Conservation (phyloP, 2,329 filamentous ascomycete genomes). For the Alternaria sp. region DNA sequence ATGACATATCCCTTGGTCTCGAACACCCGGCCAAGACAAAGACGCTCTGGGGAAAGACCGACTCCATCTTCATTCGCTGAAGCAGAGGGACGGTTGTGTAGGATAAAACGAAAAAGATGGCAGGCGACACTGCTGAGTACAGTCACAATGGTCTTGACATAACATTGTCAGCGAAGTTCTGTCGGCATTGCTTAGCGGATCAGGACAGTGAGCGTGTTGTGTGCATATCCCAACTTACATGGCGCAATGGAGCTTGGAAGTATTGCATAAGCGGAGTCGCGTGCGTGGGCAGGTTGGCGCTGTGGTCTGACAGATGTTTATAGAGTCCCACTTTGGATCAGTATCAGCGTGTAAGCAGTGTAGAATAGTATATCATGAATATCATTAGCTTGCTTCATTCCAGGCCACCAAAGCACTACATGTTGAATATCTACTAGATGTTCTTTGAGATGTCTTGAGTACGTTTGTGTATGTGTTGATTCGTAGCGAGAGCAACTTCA, state of each 20-base stretch:
- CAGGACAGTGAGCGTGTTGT: slow-evolving; percentile 6
- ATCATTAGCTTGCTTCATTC: slow-evolving; percentile 2
- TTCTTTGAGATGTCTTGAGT: no score
- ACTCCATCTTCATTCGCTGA: slow-evolving; percentile 70
- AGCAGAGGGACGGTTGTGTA: slow-evolving; percentile 25
- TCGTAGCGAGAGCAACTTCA: no score
- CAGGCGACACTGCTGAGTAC: neutral
- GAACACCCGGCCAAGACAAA: slow-evolving; percentile 71
- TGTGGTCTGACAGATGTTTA: slow-evolving; percentile 8
- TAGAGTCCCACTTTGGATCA: slow-evolving; percentile 11
- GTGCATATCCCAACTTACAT: slow-evolving; percentile 3
- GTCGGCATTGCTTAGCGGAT: slow-evolving; percentile 15
- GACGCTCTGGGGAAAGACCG: slow-evolving; percentile 67
- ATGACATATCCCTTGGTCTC: slow-evolving; percentile 60
- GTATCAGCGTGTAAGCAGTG: slow-evolving; percentile 9
- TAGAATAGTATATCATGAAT: slow-evolving; percentile 14
- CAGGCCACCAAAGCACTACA: neutral
- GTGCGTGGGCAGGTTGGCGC: slow-evolving; percentile 10
- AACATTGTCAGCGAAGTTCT: slow-evolving; percentile 7
- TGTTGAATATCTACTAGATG: no score
- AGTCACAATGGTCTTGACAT: neutral
- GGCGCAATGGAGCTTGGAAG: slow-evolving; percentile 19
- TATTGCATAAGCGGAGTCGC: slow-evolving; percentile 18
- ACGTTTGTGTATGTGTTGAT: no score
- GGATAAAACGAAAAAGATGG: slow-evolving; percentile 25